phyloP scores from a whole-genome alignment of 805 yeast species.

The Candida quercuum region DNA sequence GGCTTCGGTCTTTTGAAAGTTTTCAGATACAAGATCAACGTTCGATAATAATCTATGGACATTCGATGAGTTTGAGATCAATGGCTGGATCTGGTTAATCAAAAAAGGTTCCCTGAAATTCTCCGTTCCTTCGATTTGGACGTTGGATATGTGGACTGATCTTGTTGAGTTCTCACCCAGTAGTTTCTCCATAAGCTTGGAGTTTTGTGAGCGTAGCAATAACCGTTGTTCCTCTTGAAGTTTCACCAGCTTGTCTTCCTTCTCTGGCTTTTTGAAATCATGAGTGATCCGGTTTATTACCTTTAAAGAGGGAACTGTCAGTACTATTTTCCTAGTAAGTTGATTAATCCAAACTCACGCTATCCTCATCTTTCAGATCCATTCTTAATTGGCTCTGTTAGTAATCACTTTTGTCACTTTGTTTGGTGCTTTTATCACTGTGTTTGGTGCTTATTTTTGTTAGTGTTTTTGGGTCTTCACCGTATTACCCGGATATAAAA shows the following conservation, averaged over 20 bases:
- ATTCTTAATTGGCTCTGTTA: not conserved
- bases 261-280: conserved; percentile 13
- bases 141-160: conserved; percentile 39
- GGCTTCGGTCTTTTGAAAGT: conserved; percentile 37
- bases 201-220: conserved; percentile 23
- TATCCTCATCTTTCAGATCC: conserved; percentile 15
- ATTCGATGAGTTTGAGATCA: conserved; percentile 34
- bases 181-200: conserved; percentile 24
- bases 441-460: too few species aligned
- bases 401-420: too few species aligned
- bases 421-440: too few species aligned
- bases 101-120: conserved; percentile 42
- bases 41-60: conserved; percentile 33
- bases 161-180: conserved; percentile 27
- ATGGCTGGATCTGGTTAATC: conserved; percentile 40
- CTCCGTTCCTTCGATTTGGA: conserved; percentile 44
- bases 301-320: conserved; percentile 3
- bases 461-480: too few species aligned
- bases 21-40: conserved; percentile 39
- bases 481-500: too few species aligned
- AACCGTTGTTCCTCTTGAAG: conserved; percentile 21
- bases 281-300: conserved; percentile 17
- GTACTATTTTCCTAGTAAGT: not conserved
- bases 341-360: conserved; percentile 3
- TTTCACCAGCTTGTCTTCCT: conserved; percentile 3